These are phyloP conservation scores for Pogostemon cablin DNA, from an alignment of 257 asterid species.

Conservation along the genomic window DNA sequence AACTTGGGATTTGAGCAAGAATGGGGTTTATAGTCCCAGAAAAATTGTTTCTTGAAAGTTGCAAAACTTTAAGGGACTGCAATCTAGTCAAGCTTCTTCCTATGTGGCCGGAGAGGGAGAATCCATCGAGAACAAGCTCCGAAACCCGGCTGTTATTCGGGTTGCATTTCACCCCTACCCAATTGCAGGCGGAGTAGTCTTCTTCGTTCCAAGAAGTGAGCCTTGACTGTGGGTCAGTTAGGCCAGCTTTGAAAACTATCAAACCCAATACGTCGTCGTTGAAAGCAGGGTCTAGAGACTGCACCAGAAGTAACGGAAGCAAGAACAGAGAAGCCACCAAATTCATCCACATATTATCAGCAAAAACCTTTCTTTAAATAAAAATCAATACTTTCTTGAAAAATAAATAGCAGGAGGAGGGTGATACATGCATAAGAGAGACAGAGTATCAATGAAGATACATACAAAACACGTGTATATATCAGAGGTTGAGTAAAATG, in stretches of 20 bases:
- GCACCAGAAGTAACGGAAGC: constrained; percentile 35
- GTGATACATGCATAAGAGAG: constrained; percentile 1
- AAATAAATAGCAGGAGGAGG: no score
- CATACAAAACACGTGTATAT: neutral
- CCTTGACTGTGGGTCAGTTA: constrained; percentile 60
- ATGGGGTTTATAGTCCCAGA: constrained; percentile 63
- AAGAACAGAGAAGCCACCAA: constrained; percentile 37
- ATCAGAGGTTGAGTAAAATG: constrained; percentile 15
- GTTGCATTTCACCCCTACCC: constrained; percentile 72
- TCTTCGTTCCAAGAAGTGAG: constrained; percentile 82
- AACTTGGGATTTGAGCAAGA: constrained; percentile 48
- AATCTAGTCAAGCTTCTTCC: constrained; percentile 61
- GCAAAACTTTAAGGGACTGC: constrained; percentile 50
- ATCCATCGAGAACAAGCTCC: constrained; percentile 54
- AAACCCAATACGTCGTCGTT: constrained; percentile 86
- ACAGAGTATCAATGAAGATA: neutral
- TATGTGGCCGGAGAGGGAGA: constrained; percentile 74
- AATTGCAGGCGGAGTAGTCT: constrained; percentile 66
- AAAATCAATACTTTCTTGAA: no score
- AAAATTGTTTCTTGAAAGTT: constrained; percentile 65
- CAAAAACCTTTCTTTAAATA: no score
- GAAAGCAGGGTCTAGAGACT: constrained; percentile 60
- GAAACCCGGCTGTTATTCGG: constrained; percentile 60
- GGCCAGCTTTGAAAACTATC: constrained; percentile 72
- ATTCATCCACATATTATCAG: constrained; percentile 2